phyloP scores from a whole-genome alignment of 2,329 filamentous ascomycete species.

The Cytospora leucostoma region DNA sequence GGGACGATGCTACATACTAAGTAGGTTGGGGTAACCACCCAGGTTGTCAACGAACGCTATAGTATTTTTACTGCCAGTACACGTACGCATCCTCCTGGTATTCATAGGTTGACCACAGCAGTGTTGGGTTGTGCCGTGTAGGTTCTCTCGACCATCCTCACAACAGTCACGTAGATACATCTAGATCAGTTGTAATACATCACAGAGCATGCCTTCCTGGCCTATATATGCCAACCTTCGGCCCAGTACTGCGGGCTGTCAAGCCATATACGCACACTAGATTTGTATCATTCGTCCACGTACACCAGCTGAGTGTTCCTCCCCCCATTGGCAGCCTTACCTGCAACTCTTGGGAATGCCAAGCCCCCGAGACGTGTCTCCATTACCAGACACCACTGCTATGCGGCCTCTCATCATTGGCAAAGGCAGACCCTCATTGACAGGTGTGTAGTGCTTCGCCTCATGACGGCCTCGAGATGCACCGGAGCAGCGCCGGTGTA shows the following conservation, averaged over 20 bases:
- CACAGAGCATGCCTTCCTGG: no score
- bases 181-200: no score
- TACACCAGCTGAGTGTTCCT: neutral
- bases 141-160: no score
- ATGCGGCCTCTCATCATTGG: neutral
- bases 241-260: neutral
- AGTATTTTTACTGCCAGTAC: no score
- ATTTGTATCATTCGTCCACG: constrained; percentile 17
- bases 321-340: neutral
- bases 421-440: neutral
- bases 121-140: no score
- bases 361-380: constrained; percentile 12
- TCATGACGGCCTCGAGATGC: neutral
- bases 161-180: no score
- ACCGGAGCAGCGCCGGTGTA: neutral
- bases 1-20: neutral
- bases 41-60: no score
- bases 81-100: no score
- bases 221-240: neutral
- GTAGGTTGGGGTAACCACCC: no score
- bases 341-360: neutral
- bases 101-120: no score
- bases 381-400: neutral
- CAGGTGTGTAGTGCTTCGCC: neutral
- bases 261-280: neutral